Evolutionary conservation across 177 flowering plant genomes (phyloP).

Genomic region (Vitis hybrid): DNA sequence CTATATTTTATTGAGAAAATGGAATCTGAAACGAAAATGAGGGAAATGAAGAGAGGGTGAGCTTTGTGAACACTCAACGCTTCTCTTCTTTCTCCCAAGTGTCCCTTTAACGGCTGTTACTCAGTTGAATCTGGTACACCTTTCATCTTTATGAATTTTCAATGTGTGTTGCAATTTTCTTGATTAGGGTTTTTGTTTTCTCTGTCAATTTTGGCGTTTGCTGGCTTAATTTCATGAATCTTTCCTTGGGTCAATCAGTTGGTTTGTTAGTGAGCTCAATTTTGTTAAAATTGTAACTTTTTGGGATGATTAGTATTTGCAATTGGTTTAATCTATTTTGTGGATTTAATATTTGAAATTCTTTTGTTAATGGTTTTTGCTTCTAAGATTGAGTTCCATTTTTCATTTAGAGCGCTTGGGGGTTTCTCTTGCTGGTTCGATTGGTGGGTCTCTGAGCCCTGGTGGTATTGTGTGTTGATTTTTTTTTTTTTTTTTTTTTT

Average conservation of each 20-base stretch:
- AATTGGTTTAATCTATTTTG: not conserved
- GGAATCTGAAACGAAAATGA: not conserved
- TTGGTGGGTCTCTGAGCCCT: not conserved
- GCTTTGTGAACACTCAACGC: not conserved
- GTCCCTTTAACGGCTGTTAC: not conserved
- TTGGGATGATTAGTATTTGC: not conserved
- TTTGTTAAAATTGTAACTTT: not conserved
- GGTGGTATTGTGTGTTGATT: not conserved
- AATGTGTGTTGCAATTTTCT: not conserved
- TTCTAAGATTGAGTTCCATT: not conserved
- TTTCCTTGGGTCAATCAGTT: not conserved
- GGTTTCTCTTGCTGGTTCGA: not conserved
- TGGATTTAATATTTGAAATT: not conserved
- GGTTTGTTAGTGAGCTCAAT: not conserved
- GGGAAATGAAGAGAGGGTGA: constrained; percentile 4
- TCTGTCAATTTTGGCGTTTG: not conserved
- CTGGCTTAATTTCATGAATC: not conserved
- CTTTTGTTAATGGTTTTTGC: not conserved
- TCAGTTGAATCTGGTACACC: not conserved
- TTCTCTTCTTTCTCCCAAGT: not conserved
- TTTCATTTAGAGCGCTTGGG: not conserved
- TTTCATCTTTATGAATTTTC: not conserved
- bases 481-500: not conserved
- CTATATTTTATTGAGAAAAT: constrained; percentile 17
- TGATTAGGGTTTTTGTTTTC: constrained; percentile 13